Conservation (phyloP, 441 rosid species). For the Jatropha multifida region DNA sequence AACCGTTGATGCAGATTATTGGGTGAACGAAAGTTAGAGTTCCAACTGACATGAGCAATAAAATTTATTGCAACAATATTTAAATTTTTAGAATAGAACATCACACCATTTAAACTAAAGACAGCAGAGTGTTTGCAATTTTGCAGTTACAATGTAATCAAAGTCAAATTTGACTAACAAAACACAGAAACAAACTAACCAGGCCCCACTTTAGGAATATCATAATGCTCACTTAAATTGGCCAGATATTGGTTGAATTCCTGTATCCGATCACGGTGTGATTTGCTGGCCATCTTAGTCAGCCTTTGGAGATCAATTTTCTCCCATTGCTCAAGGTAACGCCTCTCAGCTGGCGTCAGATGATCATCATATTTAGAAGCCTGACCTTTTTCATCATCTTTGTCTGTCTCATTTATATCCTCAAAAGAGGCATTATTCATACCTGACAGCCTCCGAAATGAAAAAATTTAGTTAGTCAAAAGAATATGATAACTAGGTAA, state of each 20-base stretch:
- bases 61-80: too few relatives aligned
- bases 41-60: too few relatives aligned
- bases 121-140: background rate
- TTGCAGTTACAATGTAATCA: background rate
- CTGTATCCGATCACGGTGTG: slow-evolving; percentile 54
- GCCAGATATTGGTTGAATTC: slow-evolving; percentile 62
- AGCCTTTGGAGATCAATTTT: slow-evolving; percentile 43
- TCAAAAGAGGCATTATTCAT: slow-evolving; percentile 32
- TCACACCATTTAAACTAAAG: background rate
- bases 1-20: too few relatives aligned
- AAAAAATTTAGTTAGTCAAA: background rate
- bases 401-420: slow-evolving; percentile 29
- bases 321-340: slow-evolving; percentile 45
- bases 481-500: background rate
- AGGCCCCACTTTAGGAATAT: slow-evolving; percentile 63
- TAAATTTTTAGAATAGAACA: background rate
- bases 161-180: background rate
- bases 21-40: too few relatives aligned
- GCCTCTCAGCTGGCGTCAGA: slow-evolving; percentile 48
- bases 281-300: slow-evolving; percentile 47
- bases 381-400: slow-evolving; percentile 27
- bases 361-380: slow-evolving; percentile 29
- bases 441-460: slow-evolving; percentile 32
- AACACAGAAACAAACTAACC: slow-evolving; percentile 23
- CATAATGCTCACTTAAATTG: slow-evolving; percentile 59